Evolutionary conservation across 1,284 basidiomycete species (phyloP).

Genomic region (Marasmius fiardii): DNA sequence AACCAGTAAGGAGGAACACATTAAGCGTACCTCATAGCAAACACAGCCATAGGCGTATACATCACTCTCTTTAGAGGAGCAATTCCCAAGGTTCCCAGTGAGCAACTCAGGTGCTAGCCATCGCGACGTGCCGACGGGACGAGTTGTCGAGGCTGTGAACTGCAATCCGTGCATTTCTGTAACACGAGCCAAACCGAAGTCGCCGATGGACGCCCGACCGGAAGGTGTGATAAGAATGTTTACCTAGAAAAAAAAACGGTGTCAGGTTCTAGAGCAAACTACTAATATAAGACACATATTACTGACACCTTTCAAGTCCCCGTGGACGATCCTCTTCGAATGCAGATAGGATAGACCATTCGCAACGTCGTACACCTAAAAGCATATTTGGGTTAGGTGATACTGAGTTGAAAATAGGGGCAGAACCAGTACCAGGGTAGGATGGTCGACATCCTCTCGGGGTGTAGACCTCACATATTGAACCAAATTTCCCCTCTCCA

Average conservation of each 20-base stretch:
- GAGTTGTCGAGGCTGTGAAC: not conserved
- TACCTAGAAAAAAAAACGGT: not conserved
- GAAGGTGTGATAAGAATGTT: not conserved
- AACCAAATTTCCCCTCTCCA: conserved; percentile 2
- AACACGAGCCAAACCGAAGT: not conserved
- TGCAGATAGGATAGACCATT: not conserved
- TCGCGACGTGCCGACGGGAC: not conserved
- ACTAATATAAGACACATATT: too few species aligned
- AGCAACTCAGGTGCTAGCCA: not conserved
- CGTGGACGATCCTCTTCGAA: not conserved
- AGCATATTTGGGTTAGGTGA: too few species aligned
- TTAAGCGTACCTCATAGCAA: conserved; percentile 22
- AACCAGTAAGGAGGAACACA: not conserved
- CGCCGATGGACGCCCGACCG: not conserved
- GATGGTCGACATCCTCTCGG: too few species aligned
- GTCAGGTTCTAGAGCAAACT: too few species aligned
- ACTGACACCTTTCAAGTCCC: not conserved
- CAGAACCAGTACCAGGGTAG: not conserved
- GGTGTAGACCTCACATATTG: conserved; percentile 1
- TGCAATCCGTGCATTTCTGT: not conserved
- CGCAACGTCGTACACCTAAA: not conserved
- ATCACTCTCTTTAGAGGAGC: not conserved
- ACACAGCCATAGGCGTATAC: conserved; percentile 16
- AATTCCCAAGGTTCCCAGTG: too few species aligned
- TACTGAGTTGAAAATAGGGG: too few species aligned